phyloP scores from a whole-genome alignment of 495 filamentous ascomycete genomes.

The Darksidea phi region DNA sequence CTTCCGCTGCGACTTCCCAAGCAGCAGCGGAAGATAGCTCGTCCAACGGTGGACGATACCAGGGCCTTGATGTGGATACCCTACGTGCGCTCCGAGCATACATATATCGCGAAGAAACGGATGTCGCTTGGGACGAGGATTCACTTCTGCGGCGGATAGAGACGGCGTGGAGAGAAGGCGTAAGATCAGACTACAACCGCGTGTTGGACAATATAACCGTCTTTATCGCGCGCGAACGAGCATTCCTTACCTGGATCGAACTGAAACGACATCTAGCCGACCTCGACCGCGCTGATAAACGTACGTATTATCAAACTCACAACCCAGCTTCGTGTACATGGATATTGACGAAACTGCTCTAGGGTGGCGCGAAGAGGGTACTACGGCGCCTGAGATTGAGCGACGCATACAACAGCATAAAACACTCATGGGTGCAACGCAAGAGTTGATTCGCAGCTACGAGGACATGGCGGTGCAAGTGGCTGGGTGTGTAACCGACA shows the following conservation, averaged over 20 bases:
- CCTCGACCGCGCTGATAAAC: constrained; percentile 14
- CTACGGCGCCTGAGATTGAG: constrained; percentile 3
- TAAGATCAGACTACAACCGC: neutral
- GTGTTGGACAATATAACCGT: neutral
- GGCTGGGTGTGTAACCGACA: constrained; percentile 2
- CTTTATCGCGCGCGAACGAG: constrained; percentile 17
- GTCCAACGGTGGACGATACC: neutral
- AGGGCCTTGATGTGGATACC: constrained; percentile 8
- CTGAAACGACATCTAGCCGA: constrained; percentile 22
- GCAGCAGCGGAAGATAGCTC: neutral
- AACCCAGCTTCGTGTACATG: neutral
- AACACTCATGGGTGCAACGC: constrained; percentile 15
- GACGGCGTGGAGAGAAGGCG: constrained; percentile 15
- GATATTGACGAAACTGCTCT: neutral
- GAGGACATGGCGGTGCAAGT: constrained; percentile 6
- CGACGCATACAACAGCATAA: constrained; percentile 9
- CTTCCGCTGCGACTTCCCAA: neutral
- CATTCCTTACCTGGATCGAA: constrained; percentile 29
- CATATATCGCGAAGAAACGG: constrained; percentile 8
- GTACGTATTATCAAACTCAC: constrained; percentile 5
- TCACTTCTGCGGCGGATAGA: constrained; percentile 22
- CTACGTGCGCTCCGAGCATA: constrained; percentile 14
- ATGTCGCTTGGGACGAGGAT: constrained; percentile 11
- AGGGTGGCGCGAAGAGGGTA: constrained; percentile 16
- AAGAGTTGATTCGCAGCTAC: constrained; percentile 14